Conservation (phyloP, 1,284 basidiomycete species). For the Tilletia indica region DNA sequence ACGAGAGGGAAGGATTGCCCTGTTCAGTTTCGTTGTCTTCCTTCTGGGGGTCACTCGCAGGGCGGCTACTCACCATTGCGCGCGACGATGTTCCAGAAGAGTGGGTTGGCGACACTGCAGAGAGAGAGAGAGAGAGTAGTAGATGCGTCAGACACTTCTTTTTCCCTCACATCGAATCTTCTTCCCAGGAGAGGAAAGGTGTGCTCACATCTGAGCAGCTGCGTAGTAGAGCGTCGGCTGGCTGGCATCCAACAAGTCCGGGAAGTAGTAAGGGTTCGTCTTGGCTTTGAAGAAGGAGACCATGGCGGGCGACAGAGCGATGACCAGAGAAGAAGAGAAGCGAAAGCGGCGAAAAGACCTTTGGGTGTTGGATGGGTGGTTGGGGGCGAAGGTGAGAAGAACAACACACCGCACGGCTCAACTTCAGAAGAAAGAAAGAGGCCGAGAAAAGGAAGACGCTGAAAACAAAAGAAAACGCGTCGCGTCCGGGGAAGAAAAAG, state of each 20-base stretch:
- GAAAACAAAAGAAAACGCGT: too few relatives aligned
- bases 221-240: slow-evolving; percentile 45
- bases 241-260: slow-evolving; percentile 43
- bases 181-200: too few relatives aligned
- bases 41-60: neutral
- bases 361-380: neutral
- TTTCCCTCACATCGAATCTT: too few relatives aligned
- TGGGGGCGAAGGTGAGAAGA: neutral
- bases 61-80: slow-evolving; percentile 70
- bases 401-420: neutral
- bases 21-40: neutral
- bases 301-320: neutral
- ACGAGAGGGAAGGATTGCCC: neutral
- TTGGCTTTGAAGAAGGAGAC: slow-evolving; percentile 17
- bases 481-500: too few relatives aligned
- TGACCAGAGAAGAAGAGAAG: slow-evolving; percentile 1
- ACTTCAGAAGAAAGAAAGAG: too few relatives aligned
- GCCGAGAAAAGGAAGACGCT: too few relatives aligned
- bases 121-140: neutral
- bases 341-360: neutral
- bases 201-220: slow-evolving; percentile 23
- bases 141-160: too few relatives aligned
- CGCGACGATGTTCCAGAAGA: slow-evolving; percentile 90
- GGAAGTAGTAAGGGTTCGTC: slow-evolving; percentile 30
- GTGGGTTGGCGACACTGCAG: slow-evolving; percentile 23